These are phyloP conservation scores for Ascochyta fabae DNA, from an alignment of 2,329 filamentous ascomycete species.

Conservation along the genomic window DNA sequence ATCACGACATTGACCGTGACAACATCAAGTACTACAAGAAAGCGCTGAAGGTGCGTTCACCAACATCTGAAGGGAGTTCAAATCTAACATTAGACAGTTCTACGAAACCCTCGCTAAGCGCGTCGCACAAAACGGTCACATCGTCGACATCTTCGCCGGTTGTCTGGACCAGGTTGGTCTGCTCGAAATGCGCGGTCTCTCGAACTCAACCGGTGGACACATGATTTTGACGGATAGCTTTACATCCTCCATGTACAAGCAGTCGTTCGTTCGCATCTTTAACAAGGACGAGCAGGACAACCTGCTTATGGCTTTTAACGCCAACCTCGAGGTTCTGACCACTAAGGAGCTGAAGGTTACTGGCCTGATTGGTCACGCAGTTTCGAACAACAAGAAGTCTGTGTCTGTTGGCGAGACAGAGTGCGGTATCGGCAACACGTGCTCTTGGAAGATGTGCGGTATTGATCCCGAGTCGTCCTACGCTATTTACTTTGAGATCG, in stretches of 20 bases:
- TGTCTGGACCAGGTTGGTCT: conserved; percentile 97
- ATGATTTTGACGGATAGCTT: conserved; percentile 99
- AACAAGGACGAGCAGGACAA: conserved; percentile 97
- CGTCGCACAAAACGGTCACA: conserved; percentile 93
- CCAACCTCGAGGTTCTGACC: conserved; percentile 90
- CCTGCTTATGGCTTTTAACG: conserved; percentile 97
- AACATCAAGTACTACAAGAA: conserved; percentile 99
- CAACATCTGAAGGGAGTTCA: too few species aligned
- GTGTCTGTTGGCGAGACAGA: conserved; percentile 96
- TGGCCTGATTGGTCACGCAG: conserved; percentile 92
- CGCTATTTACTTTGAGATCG: conserved; percentile 97
- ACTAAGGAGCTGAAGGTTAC: conserved; percentile 99
- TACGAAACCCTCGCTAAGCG: conserved; percentile 94
- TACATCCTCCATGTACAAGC: conserved; percentile 98
- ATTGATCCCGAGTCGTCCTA: conserved; percentile 95
- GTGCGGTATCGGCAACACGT: conserved; percentile 97
- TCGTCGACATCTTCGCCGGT: conserved; percentile 96
- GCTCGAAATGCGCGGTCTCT: conserved; percentile 96
- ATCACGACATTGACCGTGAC: conserved; percentile 98
- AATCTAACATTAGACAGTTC: conserved; percentile 62
- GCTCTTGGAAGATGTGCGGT: conserved; percentile 99
- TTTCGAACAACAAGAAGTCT: conserved; percentile 98
- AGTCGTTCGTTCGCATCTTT: conserved; percentile 95
- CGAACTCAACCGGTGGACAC: conserved; percentile 95
- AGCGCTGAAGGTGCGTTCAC: conserved; percentile 76